Evolutionary conservation across 371 early-diverging fungal genomes (phyloP).

Genomic region (Gilbertella persicaria): DNA sequence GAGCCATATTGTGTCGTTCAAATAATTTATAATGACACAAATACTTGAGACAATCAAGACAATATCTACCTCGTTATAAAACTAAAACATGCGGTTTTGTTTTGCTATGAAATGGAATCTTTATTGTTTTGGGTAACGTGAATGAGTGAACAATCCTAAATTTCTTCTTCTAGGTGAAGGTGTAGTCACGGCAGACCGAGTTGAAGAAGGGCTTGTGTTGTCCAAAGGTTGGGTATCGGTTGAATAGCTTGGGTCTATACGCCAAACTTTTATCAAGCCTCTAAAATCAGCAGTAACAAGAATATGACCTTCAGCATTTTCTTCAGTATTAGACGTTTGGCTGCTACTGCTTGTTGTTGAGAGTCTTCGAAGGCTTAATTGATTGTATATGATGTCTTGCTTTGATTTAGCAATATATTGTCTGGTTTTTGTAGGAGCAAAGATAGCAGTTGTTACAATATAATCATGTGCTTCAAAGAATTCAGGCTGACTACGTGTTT

Average conservation of each 20-base stretch:
- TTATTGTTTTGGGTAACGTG: background rate
- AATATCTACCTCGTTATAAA: too few relatives aligned
- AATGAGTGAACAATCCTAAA: conserved; percentile 4
- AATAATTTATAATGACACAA: background rate
- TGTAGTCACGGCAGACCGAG: background rate
- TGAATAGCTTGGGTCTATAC: conserved; percentile 49
- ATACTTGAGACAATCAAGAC: background rate
- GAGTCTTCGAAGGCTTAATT: conserved; percentile 9
- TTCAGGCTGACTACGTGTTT: conserved; percentile 30
- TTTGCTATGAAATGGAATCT: background rate
- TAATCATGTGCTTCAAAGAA: conserved; percentile 52
- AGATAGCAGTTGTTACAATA: conserved; percentile 59
- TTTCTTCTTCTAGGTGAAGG: conserved; percentile 15
- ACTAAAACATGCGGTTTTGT: background rate
- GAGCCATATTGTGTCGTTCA: too few relatives aligned
- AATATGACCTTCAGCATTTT: conserved; percentile 52
- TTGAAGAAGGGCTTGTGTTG: background rate
- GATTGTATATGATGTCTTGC: conserved; percentile 43
- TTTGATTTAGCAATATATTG: conserved; percentile 51
- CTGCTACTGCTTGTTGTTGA: conserved; percentile 12
- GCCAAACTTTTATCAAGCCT: conserved; percentile 65
- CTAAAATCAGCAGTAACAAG: conserved; percentile 60
- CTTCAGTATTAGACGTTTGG: conserved; percentile 6
- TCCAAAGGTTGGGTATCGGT: conserved; percentile 1
- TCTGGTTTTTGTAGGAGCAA: conserved; percentile 64